Conservation (phyloP, 495 filamentous ascomycete genomes). For the Sabuloglossum arenarium region DNA sequence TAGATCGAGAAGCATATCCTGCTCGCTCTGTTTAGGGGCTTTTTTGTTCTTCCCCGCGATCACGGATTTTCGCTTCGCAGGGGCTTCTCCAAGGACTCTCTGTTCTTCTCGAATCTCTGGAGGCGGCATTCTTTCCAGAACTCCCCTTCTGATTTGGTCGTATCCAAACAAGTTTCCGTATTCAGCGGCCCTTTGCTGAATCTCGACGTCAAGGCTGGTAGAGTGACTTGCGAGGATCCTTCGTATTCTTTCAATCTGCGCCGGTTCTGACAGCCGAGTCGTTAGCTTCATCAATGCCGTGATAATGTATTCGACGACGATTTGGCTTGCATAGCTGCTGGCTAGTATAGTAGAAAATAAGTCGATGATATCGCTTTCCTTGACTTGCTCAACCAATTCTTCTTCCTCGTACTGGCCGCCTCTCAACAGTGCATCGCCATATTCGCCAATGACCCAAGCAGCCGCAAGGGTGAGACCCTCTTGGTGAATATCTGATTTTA, state of each 20-base stretch:
- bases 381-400: constrained; percentile 74
- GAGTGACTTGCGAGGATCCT: constrained; percentile 55
- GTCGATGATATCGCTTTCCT: constrained; percentile 77
- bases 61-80: constrained; percentile 60
- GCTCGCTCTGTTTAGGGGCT: constrained; percentile 55
- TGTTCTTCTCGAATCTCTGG: constrained; percentile 92
- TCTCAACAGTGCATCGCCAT: constrained; percentile 66
- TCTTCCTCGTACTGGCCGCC: constrained; percentile 92
- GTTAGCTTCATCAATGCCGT: constrained; percentile 92
- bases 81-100: constrained; percentile 66
- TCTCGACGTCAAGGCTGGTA: constrained; percentile 74
- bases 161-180: constrained; percentile 83
- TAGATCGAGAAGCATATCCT: constrained; percentile 79
- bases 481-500: constrained; percentile 93
- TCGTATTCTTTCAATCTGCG: constrained; percentile 68
- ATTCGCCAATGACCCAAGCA: constrained; percentile 98
- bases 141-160: constrained; percentile 71
- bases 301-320: constrained; percentile 82
- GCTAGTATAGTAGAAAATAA: constrained; percentile 79
- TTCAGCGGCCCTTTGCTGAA: constrained; percentile 88
- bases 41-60: constrained; percentile 53
- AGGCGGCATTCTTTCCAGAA: constrained; percentile 91
- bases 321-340: constrained; percentile 78
- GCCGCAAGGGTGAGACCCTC: constrained; percentile 85
- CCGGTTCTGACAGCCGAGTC: constrained; percentile 58